Percentiles rank a stretch among this genome's conserved stretches.
Conservation (phyloP, 495 filamentous ascomycete genomes). For the Penicillium cataractarum region DNA sequence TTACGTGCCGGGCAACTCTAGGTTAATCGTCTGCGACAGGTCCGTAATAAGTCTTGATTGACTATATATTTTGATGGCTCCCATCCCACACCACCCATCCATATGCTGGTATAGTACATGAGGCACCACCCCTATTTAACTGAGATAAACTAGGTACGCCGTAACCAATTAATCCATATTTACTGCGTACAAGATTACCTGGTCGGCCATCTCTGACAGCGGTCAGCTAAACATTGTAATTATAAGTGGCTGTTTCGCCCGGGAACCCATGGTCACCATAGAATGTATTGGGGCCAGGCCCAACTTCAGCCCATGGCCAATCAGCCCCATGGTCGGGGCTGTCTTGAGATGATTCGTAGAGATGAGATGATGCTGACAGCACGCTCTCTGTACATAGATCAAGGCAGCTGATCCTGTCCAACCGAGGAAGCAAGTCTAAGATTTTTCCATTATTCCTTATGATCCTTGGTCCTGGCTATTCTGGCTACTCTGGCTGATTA, state of each 20-base stretch:
- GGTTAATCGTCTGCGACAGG: neutral
- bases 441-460: neutral
- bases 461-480: constrained; percentile 3
- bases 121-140: too few relatives aligned
- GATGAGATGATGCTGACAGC: constrained; percentile 9
- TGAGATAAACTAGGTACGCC: too few relatives aligned
- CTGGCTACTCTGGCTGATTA: neutral
- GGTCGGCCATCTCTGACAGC: neutral
- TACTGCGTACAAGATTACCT: neutral
- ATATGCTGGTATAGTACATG: too few relatives aligned
- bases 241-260: neutral
- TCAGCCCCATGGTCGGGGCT: neutral
- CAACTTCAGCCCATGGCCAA: constrained; percentile 1
- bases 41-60: neutral
- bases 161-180: too few relatives aligned
- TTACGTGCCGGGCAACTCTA: neutral
- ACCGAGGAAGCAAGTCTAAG: neutral
- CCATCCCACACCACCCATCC: too few relatives aligned
- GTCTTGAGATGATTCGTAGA: constrained; percentile 6
- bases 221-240: neutral
- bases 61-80: neutral
- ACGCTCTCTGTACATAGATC: constrained; percentile 5
- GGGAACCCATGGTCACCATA: constrained; percentile 1
- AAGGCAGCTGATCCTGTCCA: constrained; percentile 15
- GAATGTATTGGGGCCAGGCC: constrained; percentile 1